Evolutionary conservation across 306 rosid genomes (phyloP).

Genomic region (Arachis stenosperma): DNA sequence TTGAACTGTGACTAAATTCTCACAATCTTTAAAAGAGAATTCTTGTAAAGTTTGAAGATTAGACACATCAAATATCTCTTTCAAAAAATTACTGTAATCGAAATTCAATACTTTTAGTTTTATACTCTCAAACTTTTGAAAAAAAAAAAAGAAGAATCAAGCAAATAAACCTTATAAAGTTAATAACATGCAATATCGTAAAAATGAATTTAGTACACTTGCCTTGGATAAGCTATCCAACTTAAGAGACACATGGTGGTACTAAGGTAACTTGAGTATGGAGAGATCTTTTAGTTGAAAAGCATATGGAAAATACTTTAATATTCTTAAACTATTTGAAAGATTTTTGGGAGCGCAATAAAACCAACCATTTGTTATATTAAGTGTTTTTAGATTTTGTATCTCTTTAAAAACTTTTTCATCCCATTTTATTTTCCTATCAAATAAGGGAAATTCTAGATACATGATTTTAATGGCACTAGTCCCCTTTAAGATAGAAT

Average conservation of each 20-base stretch:
- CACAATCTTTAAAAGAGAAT: not conserved
- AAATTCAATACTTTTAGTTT: not conserved
- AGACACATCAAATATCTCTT: not conserved
- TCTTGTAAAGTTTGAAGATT: constrained; percentile 3
- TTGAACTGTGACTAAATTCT: not conserved
- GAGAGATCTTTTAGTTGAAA: not conserved
- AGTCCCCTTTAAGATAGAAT: too few relatives aligned
- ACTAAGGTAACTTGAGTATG: not conserved
- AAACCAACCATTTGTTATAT: not conserved
- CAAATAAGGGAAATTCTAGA: not conserved
- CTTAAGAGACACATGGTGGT: not conserved
- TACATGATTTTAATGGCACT: too few relatives aligned
- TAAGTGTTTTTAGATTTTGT: too few relatives aligned
- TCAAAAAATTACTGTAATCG: accelerated
- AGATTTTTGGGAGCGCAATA: not conserved
- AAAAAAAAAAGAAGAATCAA: not conserved
- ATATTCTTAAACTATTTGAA: not conserved
- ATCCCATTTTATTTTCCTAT: too few relatives aligned
- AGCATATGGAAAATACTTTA: not conserved
- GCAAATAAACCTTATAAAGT: not conserved
- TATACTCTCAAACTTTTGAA: not conserved
- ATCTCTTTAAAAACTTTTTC: too few relatives aligned
- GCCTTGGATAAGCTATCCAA: not conserved
- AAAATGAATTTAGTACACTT: not conserved
- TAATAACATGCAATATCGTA: not conserved